A percentile compares a stretch with the other conserved stretches of the same genome.
Evolutionary conservation across 164 flowering plant species (phyloP).

Genomic region (Amborella trichopoda): DNA sequence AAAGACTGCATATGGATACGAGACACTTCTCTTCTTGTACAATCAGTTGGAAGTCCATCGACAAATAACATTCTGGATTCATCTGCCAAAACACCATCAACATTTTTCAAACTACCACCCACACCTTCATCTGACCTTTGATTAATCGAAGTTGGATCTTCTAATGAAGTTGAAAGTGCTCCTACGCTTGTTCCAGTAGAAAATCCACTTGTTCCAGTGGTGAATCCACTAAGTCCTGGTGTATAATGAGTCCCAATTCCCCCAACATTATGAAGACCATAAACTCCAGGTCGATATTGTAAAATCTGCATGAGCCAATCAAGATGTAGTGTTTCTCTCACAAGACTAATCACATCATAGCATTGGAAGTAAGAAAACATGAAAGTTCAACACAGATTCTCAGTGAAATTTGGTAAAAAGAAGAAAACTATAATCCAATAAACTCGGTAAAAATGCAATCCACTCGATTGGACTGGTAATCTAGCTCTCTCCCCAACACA

Average conservation of each 20-base stretch:
- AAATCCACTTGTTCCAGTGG: no score
- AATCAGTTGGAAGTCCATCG: constrained; percentile 62
- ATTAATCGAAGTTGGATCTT: constrained; percentile 21
- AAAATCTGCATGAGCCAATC: background rate
- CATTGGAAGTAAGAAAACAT: background rate
- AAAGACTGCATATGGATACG: constrained; percentile 54
- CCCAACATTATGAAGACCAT: constrained; percentile 22
- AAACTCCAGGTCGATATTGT: constrained; percentile 22
- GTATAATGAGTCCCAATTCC: constrained; percentile 19
- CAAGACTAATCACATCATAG: background rate
- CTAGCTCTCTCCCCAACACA: no score
- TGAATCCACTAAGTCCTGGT: constrained; percentile 23
- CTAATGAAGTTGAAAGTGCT: constrained; percentile 23
- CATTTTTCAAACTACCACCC: constrained; percentile 8
- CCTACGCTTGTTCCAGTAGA: constrained; percentile 18
- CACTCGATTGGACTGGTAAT: no score
- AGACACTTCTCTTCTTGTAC: constrained; percentile 70
- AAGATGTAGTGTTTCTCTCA: background rate
- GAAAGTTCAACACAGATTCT: no score
- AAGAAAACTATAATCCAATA: no score
- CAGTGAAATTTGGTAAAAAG: no score
- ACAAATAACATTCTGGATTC: constrained; percentile 57
- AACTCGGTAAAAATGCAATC: no score
- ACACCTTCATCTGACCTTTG: constrained; percentile 22
- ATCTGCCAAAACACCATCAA: constrained; percentile 15